Evolutionary conservation across 352 stramenopile genomes (phyloP), one percentile per base, ranked within the genome.

Genomic region (Thraustochytrium sp.): DNA sequence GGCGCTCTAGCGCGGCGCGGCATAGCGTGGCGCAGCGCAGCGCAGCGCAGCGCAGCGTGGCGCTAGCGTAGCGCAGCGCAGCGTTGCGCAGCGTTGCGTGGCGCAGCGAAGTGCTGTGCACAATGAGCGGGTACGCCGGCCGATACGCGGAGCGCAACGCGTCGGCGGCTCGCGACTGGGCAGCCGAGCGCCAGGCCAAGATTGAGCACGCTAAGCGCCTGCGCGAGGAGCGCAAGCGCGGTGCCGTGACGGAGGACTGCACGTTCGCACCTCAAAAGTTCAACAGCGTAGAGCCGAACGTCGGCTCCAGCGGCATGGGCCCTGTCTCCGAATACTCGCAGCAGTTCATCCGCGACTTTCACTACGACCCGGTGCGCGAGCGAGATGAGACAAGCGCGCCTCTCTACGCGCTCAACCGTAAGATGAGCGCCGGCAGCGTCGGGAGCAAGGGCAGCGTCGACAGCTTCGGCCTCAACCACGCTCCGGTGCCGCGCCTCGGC

Each of bases 91-190:
- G n/a, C n/a, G n/a, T n/a, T n/a, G n/a, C n/a, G n/a, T n/a, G n/a
- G n/a, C n/a, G n/a, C n/a, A n/a, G n/a, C n/a, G n/a, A n/a, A n/a
- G n/a, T n/a, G n/a, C 13, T 53, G 59, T 23, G 63, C 40, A 77
- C 18, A 5, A 77, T 62, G 65, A 77, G 42, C 23, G n/a, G 40
- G 1, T 77, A 77, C 26, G 42, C 65, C 9, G 34, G 42, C 40
- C 23, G 49, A 77, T 77, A 75, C 64, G 42, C 65, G 18, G 49
- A 77, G 8, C 65, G 65, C 13, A 77, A 77, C 46, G 65, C 65
- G 46, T 36, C 13, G 8, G 65, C 65, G 9, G 65, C 65, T 18
- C 29, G 37, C 8, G 65, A 77, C 26, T 77, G 65, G 65, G 65
- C 65, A 18, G 65, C 65, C 8, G 65, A 77, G 46, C 42, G 65